Conservation (phyloP, 2,329 filamentous ascomycete genomes). For the Colletotrichum sp. region DNA sequence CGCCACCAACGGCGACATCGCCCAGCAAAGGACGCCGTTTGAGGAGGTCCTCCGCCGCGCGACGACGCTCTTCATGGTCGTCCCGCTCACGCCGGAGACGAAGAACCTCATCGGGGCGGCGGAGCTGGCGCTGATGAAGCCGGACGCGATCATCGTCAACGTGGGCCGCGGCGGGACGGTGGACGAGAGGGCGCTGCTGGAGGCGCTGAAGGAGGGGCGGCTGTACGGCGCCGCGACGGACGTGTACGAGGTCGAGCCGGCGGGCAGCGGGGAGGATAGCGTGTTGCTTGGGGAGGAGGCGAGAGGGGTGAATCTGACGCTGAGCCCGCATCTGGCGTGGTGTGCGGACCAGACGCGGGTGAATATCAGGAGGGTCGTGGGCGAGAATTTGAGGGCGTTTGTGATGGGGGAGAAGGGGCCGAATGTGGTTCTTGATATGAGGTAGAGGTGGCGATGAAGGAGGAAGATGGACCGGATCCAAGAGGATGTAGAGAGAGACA, state of each 20-base stretch:
- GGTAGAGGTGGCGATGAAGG: neutral
- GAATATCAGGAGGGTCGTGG: conserved; percentile 19
- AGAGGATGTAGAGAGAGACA: neutral
- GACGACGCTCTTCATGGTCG: conserved; percentile 28
- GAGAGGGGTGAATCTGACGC: conserved; percentile 29
- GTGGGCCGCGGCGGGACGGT: conserved; percentile 38
- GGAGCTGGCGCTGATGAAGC: conserved; percentile 23
- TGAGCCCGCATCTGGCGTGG: conserved; percentile 35
- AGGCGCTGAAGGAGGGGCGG: conserved; percentile 30
- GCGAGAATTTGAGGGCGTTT: conserved; percentile 14
- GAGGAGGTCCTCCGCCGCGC: conserved; percentile 24
- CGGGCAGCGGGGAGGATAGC: conserved; percentile 16
- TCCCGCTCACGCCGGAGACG: conserved; percentile 26
- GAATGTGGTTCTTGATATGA: conserved; percentile 18
- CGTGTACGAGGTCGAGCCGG: conserved; percentile 32
- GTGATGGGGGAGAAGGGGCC: conserved; percentile 5
- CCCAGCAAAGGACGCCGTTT: conserved; percentile 10
- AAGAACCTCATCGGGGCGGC: conserved; percentile 21
- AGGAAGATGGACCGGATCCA: neutral
- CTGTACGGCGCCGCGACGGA: conserved; percentile 41
- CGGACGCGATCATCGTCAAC: conserved; percentile 29
- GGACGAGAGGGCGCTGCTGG: conserved; percentile 37
- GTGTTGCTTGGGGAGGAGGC: conserved; percentile 15
- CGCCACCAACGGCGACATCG: neutral
- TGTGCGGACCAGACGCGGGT: conserved; percentile 22